Base-by-base conservation (phyloP, 2,329 filamentous ascomycete genomes). In the Botrytis paeoniae region DNA sequence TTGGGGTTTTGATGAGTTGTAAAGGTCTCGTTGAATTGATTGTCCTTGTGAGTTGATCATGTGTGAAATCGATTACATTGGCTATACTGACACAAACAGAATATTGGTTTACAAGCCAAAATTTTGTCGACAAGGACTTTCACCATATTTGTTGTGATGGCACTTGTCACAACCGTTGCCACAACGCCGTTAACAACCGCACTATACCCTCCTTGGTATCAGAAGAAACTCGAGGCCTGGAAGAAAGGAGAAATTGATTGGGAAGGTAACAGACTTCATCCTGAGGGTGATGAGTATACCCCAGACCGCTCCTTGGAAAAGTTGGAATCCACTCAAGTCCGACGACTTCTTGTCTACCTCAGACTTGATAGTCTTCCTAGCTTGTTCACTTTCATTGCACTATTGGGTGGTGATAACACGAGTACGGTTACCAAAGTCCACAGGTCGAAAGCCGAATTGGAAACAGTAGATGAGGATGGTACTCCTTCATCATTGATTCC, bases 91-190 rank as follows among this genome's bases (percentile, higher is more conserved):
- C 66, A 59, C 22, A 0, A 71, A 57, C 18, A 90, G 86, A 92
- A 93, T 79, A 94, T 98, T 77, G 94, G 94, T 62, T 86, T 95
- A 3, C 91, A 95, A 83, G 94, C 94, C 32, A 89, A 89, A 51
- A 97, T 97, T 74, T 85, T 97, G 29, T 95, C 92, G 73, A 87
- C 86, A 0, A 86, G 92, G 25, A 97, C 94, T 0, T 97, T 97
- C 79, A 97, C 94, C 70, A 97, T 97, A 71, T 97, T 97, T 77
- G 94, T 97, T 35, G 92, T 97, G 79, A 97, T 97, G 94, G 94
- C 94, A 14, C 85, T 97, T 3, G 85, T 97, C 45, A 97, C 94
- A 0, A 97, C 94, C 0, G 94, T 97, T 73, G 83, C 89, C 0
- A 97, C 94, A 0, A 95, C 94, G 0, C 94, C 94, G 0, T 83